Evolutionary conservation across 148 eudicot species (phyloP).

Genomic region (Heliamphora exappendiculata): DNA sequence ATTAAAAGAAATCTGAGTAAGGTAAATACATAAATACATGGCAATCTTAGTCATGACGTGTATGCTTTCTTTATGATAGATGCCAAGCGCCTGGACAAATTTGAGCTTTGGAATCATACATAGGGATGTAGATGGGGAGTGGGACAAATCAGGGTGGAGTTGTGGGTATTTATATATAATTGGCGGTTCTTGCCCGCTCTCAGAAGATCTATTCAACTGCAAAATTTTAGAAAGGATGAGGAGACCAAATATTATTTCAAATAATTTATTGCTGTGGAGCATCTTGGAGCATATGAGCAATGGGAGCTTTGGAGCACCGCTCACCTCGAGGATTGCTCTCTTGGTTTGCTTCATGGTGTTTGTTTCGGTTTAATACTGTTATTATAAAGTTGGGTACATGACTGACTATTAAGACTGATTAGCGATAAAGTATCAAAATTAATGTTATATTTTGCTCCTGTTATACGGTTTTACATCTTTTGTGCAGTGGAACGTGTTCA

Average conservation of each 20-base stretch:
- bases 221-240: conserved; percentile 56
- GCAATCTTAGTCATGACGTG: conserved; percentile 55
- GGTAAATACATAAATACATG: conserved; percentile 47
- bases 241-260: conserved; percentile 51
- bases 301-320: conserved; percentile 91
- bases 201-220: conserved; percentile 61
- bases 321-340: conserved; percentile 89
- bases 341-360: conserved; percentile 84
- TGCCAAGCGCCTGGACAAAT: conserved; percentile 93
- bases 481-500: conserved; percentile 31
- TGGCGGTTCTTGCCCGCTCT: conserved; percentile 65
- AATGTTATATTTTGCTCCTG: neutral
- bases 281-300: conserved; percentile 71
- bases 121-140: conserved; percentile 85
- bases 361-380: conserved; percentile 32
- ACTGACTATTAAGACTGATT: conserved; percentile 10
- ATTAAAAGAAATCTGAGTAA: conserved; percentile 25
- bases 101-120: conserved; percentile 93
- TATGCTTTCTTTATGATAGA: conserved; percentile 95
- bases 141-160: conserved; percentile 75
- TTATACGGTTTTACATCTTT: conserved; percentile 10
- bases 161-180: conserved; percentile 48
- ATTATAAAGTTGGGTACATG: conserved; percentile 28
- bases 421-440: neutral
- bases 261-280: conserved; percentile 77